Evolutionary conservation across 768 basidiomycete species (phyloP), one percentile per base, ranked within the genome.

Genomic region (Suillus alpinus): DNA sequence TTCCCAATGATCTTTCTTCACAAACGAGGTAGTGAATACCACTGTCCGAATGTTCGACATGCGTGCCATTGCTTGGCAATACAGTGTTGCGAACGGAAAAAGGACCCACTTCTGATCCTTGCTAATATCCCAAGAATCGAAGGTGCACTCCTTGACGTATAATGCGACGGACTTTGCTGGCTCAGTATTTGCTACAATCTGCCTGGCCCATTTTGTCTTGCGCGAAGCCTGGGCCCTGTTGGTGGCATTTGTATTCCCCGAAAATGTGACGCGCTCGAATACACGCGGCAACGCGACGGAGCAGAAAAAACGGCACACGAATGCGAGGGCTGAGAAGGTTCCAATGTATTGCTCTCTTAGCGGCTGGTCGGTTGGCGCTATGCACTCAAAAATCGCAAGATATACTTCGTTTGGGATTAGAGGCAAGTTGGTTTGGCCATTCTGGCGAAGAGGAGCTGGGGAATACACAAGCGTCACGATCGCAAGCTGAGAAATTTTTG

Each of bases 391-490:
- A n/a, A 82, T 79, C 56, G 72, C 65, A 5, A 76, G 61, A 56
- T 81, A 82, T 20, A 83, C 70, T 61, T 83, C 81, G 61, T 73
- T 76, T 2, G 81, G 81, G 58, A 83, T 73, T 6, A 71, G 64
- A 1, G 72, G 63, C 12, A 77, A 62, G 7, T 7, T 10, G 26
- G 53, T 61, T 2, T 53, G 34, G 1, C 12, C 63, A 2, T 12
- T 50, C 3, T 58, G 65, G 32, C 75, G 65, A 37, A 62, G 67
- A 13, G 75, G 75, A 34, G 67, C 76, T 76, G 44, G 20, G 41
- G 14, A 46, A 57, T 23, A 34, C 16, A 31, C 29, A 47, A 47
- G 44, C 6, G 8, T 31, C 20, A 47, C 14, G 36, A 2, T 55
- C 9, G 16, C 23, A 12, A 50, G 29, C 18, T 55, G 23, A 36